A percentile compares a stretch with the other conserved stretches of the same genome.
Evolutionary conservation across 2,329 filamentous ascomycete genomes (phyloP).

Genomic region (Nemania abortiva): DNA sequence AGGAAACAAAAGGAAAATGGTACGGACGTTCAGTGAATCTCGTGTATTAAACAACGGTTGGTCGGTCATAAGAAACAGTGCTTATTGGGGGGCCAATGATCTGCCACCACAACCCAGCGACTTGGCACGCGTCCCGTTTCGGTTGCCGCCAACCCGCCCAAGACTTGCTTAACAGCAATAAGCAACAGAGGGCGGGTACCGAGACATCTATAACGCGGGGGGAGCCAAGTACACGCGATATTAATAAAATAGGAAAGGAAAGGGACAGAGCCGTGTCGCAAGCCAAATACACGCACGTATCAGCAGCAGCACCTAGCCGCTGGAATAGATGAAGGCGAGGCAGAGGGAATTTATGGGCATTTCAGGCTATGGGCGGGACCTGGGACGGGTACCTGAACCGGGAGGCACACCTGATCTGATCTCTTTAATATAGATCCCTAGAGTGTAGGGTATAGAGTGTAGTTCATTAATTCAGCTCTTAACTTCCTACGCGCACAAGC

Average conservation of each 20-base stretch:
- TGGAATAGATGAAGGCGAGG: constrained; percentile 7
- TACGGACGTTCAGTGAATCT: too few species aligned
- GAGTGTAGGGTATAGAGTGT: too few species aligned
- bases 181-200: too few species aligned
- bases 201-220: not conserved
- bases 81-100: not conserved
- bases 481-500: not conserved
- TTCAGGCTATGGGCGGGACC: constrained; percentile 8
- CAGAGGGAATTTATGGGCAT: constrained; percentile 8
- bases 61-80: too few species aligned
- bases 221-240: not conserved
- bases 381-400: not conserved
- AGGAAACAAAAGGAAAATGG: too few species aligned
- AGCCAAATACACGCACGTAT: constrained; percentile 12
- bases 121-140: not conserved
- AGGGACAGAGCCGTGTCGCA: not conserved
- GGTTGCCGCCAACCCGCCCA: not conserved
- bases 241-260: not conserved
- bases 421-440: not conserved
- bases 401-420: not conserved
- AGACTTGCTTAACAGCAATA: too few species aligned
- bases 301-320: constrained; percentile 18
- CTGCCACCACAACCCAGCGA: not conserved
- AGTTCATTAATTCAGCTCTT: too few species aligned
- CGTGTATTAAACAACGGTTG: too few species aligned